These are phyloP conservation scores for Iberis pinnata DNA, from an alignment of 345 rosid genomes.

Conservation along the genomic window DNA sequence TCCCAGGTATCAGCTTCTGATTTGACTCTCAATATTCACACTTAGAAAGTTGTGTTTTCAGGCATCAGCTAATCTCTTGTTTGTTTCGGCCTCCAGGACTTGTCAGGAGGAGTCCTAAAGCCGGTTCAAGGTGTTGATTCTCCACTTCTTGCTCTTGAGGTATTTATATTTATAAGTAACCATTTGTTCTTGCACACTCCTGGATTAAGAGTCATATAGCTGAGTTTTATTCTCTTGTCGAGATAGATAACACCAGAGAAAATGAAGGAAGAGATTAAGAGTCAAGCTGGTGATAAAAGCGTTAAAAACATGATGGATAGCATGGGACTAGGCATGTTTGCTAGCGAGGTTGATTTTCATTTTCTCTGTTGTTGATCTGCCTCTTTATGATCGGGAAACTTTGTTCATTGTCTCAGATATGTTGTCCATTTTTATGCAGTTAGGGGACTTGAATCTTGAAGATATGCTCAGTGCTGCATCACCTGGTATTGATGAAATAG, in stretches of 20 bases:
- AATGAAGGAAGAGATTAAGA: slow-evolving; percentile 53
- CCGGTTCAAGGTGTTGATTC: slow-evolving; percentile 66
- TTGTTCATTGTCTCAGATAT: slow-evolving; percentile 5
- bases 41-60: background rate
- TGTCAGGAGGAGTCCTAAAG: slow-evolving; percentile 58
- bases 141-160: slow-evolving; percentile 74
- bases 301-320: slow-evolving; percentile 59
- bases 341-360: slow-evolving; percentile 51
- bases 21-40: slow-evolving; percentile 2
- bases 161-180: slow-evolving; percentile 10
- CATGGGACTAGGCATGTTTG: slow-evolving; percentile 74
- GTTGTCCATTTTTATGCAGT: slow-evolving; percentile 28
- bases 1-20: slow-evolving; percentile 39
- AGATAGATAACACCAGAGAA: slow-evolving; percentile 57
- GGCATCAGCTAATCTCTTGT: slow-evolving; percentile 2
- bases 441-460: slow-evolving; percentile 65
- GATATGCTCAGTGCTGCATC: slow-evolving; percentile 68
- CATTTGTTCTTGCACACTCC: background rate
- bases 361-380: background rate
- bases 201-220: slow-evolving; percentile 1
- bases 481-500: slow-evolving; percentile 67
- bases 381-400: slow-evolving; percentile 1
- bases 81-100: slow-evolving; percentile 42
- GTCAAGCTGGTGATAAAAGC: slow-evolving; percentile 37
- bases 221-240: slow-evolving; percentile 12